phyloP scores from a whole-genome alignment of 257 asterid species.

The Striga asiatica region DNA sequence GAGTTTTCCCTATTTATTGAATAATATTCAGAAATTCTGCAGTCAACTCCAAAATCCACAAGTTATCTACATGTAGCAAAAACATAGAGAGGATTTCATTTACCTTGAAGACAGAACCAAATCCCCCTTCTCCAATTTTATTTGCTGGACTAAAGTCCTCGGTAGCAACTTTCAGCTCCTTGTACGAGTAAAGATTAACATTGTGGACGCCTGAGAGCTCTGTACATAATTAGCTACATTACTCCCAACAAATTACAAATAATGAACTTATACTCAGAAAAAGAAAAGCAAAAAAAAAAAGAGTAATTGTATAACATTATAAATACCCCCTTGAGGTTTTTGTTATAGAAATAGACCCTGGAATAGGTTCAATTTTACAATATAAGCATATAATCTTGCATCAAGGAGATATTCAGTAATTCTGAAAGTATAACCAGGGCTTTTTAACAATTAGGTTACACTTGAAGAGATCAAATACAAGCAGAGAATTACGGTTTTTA shows the following conservation, averaged over 20 bases:
- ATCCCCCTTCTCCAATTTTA: constrained; percentile 96
- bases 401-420: too few relatives aligned
- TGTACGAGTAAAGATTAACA: constrained; percentile 56
- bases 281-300: background rate
- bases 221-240: constrained; percentile 29
- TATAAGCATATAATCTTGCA: too few relatives aligned
- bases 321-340: background rate
- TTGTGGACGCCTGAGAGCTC: constrained; percentile 53
- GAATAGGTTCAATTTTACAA: too few relatives aligned
- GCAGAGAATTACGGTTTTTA: constrained; percentile 22
- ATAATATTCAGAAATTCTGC: constrained; percentile 9
- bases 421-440: too few relatives aligned
- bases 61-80: background rate
- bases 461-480: background rate
- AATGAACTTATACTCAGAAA: background rate
- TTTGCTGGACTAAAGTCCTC: constrained; percentile 52
- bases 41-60: background rate
- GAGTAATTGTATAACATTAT: background rate
- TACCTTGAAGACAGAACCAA: constrained; percentile 90
- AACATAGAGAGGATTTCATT: background rate
- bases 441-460: background rate
- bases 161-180: constrained; percentile 62
- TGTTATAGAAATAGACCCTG: too few relatives aligned
- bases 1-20: constrained; percentile 57
- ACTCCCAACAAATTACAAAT: constrained; percentile 3